phyloP scores from a whole-genome alignment of 495 filamentous ascomycete genomes.

The Aspergillus panamensis region DNA sequence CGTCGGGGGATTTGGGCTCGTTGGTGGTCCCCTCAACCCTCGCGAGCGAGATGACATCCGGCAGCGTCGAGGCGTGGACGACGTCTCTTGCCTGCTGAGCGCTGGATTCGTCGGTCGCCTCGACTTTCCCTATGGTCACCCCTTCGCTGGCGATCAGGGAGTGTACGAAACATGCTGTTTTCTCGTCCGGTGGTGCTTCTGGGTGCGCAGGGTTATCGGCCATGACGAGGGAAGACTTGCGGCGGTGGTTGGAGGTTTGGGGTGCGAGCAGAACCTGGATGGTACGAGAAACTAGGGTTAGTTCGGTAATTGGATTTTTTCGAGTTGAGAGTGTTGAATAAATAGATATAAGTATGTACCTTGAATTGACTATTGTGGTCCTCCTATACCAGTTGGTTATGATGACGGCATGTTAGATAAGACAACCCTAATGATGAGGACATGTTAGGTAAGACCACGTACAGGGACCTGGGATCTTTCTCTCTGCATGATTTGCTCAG shows the following conservation, averaged over 20 bases:
- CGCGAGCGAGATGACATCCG: slow-evolving; percentile 22
- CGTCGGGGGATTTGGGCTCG: slow-evolving; percentile 29
- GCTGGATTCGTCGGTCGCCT: slow-evolving; percentile 16
- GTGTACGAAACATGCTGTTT: slow-evolving; percentile 80
- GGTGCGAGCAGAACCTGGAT: slow-evolving; percentile 70
- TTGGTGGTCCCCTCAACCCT: slow-evolving; percentile 19
- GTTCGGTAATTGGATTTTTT: too few species aligned
- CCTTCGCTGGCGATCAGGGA: slow-evolving; percentile 62
- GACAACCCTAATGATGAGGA: too few species aligned
- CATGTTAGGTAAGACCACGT: too few species aligned
- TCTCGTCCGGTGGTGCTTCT: slow-evolving; percentile 39
- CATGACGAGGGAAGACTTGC: slow-evolving; percentile 80
- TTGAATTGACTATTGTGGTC: too few species aligned
- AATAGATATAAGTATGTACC: too few species aligned
- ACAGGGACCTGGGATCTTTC: too few species aligned
- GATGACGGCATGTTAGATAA: too few species aligned
- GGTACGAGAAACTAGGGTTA: background rate
- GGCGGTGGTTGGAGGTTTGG: slow-evolving; percentile 63
- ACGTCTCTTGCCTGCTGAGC: slow-evolving; percentile 22
- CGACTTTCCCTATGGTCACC: slow-evolving; percentile 13
- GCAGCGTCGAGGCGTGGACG: slow-evolving; percentile 22
- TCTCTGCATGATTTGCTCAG: too few species aligned
- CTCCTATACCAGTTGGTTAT: too few species aligned
- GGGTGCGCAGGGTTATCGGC: slow-evolving; percentile 45
- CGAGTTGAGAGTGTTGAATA: too few species aligned